Base-by-base conservation (phyloP, 2,329 filamentous ascomycete species). In the Hymenoscyphus scutula region DNA sequence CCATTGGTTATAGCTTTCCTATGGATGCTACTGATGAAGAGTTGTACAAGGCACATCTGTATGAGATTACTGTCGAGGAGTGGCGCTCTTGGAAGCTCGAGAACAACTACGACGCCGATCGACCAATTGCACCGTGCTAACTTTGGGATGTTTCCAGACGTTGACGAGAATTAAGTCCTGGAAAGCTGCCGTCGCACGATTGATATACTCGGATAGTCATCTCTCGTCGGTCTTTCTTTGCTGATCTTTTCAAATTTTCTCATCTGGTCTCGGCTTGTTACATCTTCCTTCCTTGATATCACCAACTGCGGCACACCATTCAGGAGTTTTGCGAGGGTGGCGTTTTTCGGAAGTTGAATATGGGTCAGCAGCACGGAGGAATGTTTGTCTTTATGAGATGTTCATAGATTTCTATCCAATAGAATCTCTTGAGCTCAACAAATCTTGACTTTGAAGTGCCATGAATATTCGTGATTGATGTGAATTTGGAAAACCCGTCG, bases 1-100 rank as follows among this genome's bases (percentile, higher is more conserved):
- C 37, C 10, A 25, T 37, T 56, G 59, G 59, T 15, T 61, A 60
- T 30, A 17, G 25, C 10, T 60, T 60, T 19, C 58, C 58, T 17
- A 1, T 8, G 3, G 45, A 58, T 53, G 38, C 58, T 8, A 61
- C 37, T 27, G 58, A 58, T 17, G 56, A 48, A 11, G 64, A 65
- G 41, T 23, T 53, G n/a, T 58, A 59, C 29, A 25, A 59, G n/a
- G 64, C 61, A 19, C 41, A 56, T 17, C 34, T n/a, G 2, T 29
- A 57, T 27, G 55, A 57, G 19, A 62, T 65, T 25, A 55, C 60
- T 2, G 53, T 65, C 6, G 63, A 65, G 34, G 19, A 59, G 15
- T 62, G 53, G 29, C 53, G 53, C 15, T 1, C 23, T 3, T 62
- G 56, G 53, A 65, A 65, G 51, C 30, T 15, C n/a, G 15, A 61